These are phyloP conservation scores for Parascedosporium putredinis DNA, from an alignment of 2,329 filamentous ascomycete genomes.

Conservation along the genomic window DNA sequence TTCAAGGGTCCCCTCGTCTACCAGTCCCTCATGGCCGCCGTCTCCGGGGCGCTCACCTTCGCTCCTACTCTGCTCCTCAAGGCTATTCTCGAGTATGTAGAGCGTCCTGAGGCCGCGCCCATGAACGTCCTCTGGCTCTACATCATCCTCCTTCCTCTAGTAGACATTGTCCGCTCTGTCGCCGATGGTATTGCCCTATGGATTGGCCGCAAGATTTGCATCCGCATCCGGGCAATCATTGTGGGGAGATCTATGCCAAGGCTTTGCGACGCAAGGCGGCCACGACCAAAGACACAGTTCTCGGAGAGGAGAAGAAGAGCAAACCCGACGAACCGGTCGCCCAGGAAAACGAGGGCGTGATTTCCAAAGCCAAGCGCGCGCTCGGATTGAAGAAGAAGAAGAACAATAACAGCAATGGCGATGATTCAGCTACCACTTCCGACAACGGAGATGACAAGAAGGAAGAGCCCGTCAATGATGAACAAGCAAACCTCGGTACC, in stretches of 20 bases:
- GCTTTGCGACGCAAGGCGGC: constrained; percentile 84
- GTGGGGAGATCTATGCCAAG: constrained; percentile 95
- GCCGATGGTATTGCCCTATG: constrained; percentile 80
- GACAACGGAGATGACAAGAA: constrained; percentile 24
- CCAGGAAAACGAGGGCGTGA: constrained; percentile 26
- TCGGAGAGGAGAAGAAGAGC: constrained; percentile 48
- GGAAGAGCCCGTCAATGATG: constrained; percentile 37
- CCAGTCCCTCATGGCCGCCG: constrained; percentile 70
- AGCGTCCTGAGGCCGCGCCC: constrained; percentile 65
- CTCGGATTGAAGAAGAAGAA: constrained; percentile 45
- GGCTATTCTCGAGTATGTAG: constrained; percentile 88
- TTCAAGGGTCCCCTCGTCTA: constrained; percentile 68
- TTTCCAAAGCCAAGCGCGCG: constrained; percentile 41
- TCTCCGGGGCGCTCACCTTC: constrained; percentile 79
- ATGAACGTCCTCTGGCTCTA: constrained; percentile 91
- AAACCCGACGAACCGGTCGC: constrained; percentile 25
- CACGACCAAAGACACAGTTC: constrained; percentile 61
- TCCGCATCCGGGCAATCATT: constrained; percentile 85
- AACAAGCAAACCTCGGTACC: constrained; percentile 87
- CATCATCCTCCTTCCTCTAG: constrained; percentile 78
- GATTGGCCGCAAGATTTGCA: constrained; percentile 90
- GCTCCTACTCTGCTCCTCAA: constrained; percentile 83
- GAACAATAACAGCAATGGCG: constrained; percentile 16
- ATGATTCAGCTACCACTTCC: constrained; percentile 25
- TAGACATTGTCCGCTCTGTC: constrained; percentile 71